Percentiles rank a stretch among this genome's conserved stretches.
Evolutionary conservation across 345 rosid species (phyloP).

Genomic region (Eucalyptus melliodora): DNA sequence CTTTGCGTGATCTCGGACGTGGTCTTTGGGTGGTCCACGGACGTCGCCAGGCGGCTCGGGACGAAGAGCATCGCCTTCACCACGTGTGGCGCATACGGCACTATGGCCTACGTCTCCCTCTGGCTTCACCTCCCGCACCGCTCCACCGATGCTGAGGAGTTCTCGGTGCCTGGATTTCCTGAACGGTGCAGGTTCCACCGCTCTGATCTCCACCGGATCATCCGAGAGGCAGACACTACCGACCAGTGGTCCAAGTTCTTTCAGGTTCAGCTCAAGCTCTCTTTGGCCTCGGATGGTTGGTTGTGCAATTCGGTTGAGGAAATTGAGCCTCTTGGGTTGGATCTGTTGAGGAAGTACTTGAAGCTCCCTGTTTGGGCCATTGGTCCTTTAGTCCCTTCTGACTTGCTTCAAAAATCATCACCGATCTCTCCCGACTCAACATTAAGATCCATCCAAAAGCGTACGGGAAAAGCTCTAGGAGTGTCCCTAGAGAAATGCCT

Average conservation of each 20-base stretch:
- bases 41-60: background rate
- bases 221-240: conserved; percentile 15
- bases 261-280: conserved; percentile 9
- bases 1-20: background rate
- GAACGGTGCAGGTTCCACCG: conserved; percentile 17
- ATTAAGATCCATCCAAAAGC: background rate
- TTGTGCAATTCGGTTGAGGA: conserved; percentile 29
- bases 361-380: conserved; percentile 26
- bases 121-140: conserved; percentile 39
- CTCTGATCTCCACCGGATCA: conserved; percentile 13
- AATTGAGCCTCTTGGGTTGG: conserved; percentile 17
- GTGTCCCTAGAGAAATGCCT: conserved; percentile 9
- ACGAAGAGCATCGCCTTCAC: background rate
- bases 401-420: background rate
- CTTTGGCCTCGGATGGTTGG: conserved; percentile 14
- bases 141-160: conserved; percentile 7
- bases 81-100: conserved; percentile 24
- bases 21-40: background rate
- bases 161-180: conserved; percentile 27
- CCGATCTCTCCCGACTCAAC: background rate
- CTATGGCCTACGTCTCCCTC: conserved; percentile 15
- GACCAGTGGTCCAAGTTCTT: conserved; percentile 33
- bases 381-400: conserved; percentile 31
- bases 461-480: conserved; percentile 8
- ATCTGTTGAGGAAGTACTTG: conserved; percentile 6